phyloP scores from a whole-genome alignment of 2,329 filamentous ascomycete species.

The Fonsecaea pedrosoi region DNA sequence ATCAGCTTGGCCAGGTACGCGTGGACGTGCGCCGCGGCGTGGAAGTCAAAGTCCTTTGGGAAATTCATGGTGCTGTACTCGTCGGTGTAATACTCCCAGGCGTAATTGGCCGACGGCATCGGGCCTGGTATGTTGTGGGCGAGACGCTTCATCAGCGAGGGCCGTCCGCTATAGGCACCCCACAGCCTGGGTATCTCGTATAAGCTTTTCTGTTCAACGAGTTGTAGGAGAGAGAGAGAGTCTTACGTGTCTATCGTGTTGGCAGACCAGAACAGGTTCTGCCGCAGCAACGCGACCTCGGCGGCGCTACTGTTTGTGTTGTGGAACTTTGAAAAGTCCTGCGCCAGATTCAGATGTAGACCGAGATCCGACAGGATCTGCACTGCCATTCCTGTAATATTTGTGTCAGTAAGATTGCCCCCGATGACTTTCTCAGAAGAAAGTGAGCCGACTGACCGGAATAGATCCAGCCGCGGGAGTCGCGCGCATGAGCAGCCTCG shows the following conservation, averaged over 20 bases:
- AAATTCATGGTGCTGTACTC: constrained; percentile 6
- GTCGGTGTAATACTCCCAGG: constrained; percentile 14
- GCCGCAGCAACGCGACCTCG: constrained; percentile 38
- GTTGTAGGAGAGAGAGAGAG: background rate
- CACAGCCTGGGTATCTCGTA: background rate
- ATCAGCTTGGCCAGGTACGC: constrained; percentile 8
- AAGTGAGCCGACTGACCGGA: constrained; percentile 42
- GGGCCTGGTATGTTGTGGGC: constrained; percentile 2
- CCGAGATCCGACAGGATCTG: constrained; percentile 54
- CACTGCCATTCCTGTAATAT: constrained; percentile 50
- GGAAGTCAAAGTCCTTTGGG: constrained; percentile 10
- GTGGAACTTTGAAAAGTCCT: constrained; percentile 33
- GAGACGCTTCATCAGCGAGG: constrained; percentile 16
- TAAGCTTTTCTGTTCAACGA: background rate
- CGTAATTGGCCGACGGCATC: constrained; percentile 1
- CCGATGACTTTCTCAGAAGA: background rate
- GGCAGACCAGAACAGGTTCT: constrained; percentile 48
- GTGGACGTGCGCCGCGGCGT: constrained; percentile 12
- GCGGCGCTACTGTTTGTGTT: background rate
- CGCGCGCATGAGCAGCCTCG: constrained; percentile 53
- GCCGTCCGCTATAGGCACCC: constrained; percentile 11
- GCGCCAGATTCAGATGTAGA: constrained; percentile 46
- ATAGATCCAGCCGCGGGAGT: constrained; percentile 57
- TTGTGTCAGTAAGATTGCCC: background rate
- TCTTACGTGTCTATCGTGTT: constrained; percentile 43